phyloP scores from a whole-genome alignment of 148 eudicot species.

The Amaranthus palmeri region DNA sequence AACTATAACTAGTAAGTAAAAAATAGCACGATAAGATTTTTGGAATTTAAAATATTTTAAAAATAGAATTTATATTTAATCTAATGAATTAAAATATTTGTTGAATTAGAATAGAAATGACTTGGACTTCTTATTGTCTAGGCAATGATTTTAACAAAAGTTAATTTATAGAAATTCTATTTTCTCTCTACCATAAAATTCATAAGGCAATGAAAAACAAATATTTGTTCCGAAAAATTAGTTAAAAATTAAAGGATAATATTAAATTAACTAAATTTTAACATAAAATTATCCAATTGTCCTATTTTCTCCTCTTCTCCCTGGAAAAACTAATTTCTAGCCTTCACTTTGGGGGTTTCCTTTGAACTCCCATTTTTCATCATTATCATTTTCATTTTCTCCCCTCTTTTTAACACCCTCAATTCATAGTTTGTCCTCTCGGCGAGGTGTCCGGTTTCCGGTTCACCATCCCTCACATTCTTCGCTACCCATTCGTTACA shows the following conservation, averaged over 20 bases:
- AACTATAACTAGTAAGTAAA: too few species aligned
- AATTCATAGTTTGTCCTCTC: background rate
- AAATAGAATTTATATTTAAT: too few species aligned
- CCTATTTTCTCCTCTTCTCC: slow-evolving; percentile 3
- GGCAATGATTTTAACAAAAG: too few species aligned
- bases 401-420: background rate
- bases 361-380: slow-evolving; percentile 29
- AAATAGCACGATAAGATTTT: too few species aligned
- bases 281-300: slow-evolving; percentile 26
- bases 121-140: too few species aligned
- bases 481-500: background rate
- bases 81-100: too few species aligned
- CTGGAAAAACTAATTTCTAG: slow-evolving; percentile 18
- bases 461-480: slow-evolving; percentile 15
- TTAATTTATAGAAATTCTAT: background rate
- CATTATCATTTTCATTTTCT: background rate
- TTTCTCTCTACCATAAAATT: slow-evolving; percentile 20
- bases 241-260: slow-evolving; percentile 18
- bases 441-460: slow-evolving; percentile 25
- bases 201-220: background rate
- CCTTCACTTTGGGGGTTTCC: slow-evolving; percentile 31
- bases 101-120: too few species aligned
- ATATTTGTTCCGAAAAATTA: slow-evolving; percentile 6
- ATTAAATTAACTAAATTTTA: slow-evolving; percentile 21
- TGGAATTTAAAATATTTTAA: too few species aligned